Evolutionary conservation across 345 rosid genomes (phyloP), one percentile per base, ranked within the genome.

Genomic region (Salix dunnii): DNA sequence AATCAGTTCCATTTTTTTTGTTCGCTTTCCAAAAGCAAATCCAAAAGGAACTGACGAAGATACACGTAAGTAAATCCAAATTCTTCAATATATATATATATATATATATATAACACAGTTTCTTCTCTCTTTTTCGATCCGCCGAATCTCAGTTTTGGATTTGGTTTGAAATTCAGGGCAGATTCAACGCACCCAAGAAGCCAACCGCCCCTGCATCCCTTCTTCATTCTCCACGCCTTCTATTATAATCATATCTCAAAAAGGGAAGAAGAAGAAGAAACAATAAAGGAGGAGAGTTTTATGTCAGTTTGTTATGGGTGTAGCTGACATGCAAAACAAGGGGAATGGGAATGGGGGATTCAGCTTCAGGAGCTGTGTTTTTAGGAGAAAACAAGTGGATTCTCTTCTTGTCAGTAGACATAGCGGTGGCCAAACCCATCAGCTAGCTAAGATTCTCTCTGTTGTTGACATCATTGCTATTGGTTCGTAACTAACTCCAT

Each of bases 381-480:
- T 86, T 23, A 85, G 97, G 85, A 88, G 97, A 79, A 92, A 92
- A 82, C 92, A 88, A 82, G 93, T 92, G 76, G 97, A 92, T 83
- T 89, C 92, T 70, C 87, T 79, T 81, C 78, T 82, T 81, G 65
- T 63, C 1, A 70, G 31, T 27, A 75, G 80, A 8, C 77, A 80
- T 64, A 83, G 80, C 61, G 62, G 33, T 4, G 9, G 12, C 31
- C 35, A 62, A 46, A 16, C 5, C 49, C 90, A 81, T 27, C 89
- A 87, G 49, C 86, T 92, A 79, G 95, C 97, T 72, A 89, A 83
- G 85, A 90, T 87, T 78, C 78, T 92, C 72, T 82, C 94, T 36
- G 84, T 75, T 30, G 70, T 90, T 72, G 92, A 92, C 85, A 91
- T 92, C 65, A 88, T 88, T 72, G 92, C 92, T 74, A 89, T 92